Base-by-base conservation (phyloP, 1,139 yeast genomes). In the Candida freyschussii region DNA sequence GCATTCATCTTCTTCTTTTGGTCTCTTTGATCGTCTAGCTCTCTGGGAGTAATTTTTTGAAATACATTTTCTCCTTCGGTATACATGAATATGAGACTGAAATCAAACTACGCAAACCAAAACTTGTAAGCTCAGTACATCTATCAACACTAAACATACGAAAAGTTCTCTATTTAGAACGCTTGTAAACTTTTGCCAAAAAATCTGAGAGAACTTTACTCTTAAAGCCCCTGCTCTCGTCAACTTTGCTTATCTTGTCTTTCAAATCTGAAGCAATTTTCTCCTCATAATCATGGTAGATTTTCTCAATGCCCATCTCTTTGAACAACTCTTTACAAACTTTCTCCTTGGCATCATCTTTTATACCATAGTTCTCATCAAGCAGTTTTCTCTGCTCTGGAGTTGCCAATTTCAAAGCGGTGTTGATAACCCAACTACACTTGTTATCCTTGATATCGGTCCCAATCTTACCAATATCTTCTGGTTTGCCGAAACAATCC, bases 401-500 rank as follows among this genome's bases (percentile, higher is more conserved):
- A 20, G 75, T 70, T 33, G 77, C 93, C 49, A 78, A 68, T 58
- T 81, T 73, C 51, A 93, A 72, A 7, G 98, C 98, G 53, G 86
- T 85, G 70, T 91, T 91, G 53, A 93, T 75, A 40, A 93, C 80
- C 99, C 99, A 93, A 29, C 96, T 84, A 63, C 98, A 93, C 65
- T 93, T 93, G 74, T 93, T 93, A 62, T 93, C 99, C 66, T 85
- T 85, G 56, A 93, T 93, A 60, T 93, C 99, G 39, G 98, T 93
- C 48, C 99, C 99, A 48, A 93, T 86, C 71, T 93, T 93, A 44
- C 99, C 99, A 56, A 91, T 91, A 54, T 89, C 89, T 57, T 84
- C 94, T 29, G 98, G 96, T 49, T 93, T 87, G 44, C 98, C 99
- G 57, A 85, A 93, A 63, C 96, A 86, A 62, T 93, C 99, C 52